These are phyloP conservation scores for Acidiella bohemica DNA, from an alignment of 495 filamentous ascomycete species.

Conservation along the genomic window DNA sequence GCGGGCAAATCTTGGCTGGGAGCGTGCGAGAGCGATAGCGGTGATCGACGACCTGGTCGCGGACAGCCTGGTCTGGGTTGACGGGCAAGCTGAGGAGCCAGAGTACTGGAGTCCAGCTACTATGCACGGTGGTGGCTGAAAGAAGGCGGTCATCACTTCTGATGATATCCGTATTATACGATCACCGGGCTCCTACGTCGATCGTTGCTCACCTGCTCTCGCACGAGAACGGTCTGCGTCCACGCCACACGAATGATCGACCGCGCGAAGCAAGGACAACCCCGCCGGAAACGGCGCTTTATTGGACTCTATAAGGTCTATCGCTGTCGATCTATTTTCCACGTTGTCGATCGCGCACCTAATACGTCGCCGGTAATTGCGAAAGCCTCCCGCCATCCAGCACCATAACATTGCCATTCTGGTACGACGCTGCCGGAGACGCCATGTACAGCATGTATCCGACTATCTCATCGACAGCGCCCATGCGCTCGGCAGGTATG, in stretches of 20 bases:
- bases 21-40: conserved; percentile 68
- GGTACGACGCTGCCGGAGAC: conserved; percentile 23
- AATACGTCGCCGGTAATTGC: conserved; percentile 24
- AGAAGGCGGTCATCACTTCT: too few species aligned
- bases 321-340: too few species aligned
- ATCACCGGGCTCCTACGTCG: too few species aligned
- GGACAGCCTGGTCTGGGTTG: conserved; percentile 89
- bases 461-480: conserved; percentile 27
- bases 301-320: too few species aligned
- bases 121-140: conserved; percentile 31
- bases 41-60: conserved; percentile 82
- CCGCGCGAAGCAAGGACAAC: too few species aligned
- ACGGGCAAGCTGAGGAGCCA: conserved; percentile 69
- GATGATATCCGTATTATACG: too few species aligned
- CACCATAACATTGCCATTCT: conserved; percentile 28
- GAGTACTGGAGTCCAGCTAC: conserved; percentile 90
- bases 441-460: conserved; percentile 29
- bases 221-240: too few species aligned
- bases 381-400: conserved; percentile 30
- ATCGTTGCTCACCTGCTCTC: too few species aligned
- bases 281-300: too few species aligned
- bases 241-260: too few species aligned
- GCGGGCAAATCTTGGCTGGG: conserved; percentile 79
- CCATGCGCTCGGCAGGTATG: conserved; percentile 27
- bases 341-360: too few species aligned